phyloP scores from a whole-genome alignment of 2,329 filamentous ascomycete species.

The Trichophyton verrucosum region DNA sequence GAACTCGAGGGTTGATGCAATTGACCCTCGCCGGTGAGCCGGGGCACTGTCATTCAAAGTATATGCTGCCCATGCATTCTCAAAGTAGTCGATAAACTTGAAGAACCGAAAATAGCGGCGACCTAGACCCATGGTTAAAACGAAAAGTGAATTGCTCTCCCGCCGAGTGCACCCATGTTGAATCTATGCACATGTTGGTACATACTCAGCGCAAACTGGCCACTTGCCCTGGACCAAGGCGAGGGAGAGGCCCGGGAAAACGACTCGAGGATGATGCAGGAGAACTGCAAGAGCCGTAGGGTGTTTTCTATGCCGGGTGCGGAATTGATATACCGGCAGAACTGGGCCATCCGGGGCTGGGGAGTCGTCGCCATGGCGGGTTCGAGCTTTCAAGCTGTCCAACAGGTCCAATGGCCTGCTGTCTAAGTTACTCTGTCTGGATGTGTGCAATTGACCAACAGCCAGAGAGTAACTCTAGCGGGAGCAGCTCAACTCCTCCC shows the following conservation, averaged over 20 bases:
- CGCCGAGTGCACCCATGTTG: background rate
- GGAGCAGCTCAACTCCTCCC: too few relatives aligned
- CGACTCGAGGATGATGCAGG: conserved; percentile 23
- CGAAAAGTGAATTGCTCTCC: background rate
- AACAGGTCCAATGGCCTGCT: background rate
- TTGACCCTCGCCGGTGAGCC: conserved; percentile 11
- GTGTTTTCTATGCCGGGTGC: conserved; percentile 28
- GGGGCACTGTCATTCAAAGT: conserved; percentile 9
- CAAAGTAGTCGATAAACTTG: conserved; percentile 52
- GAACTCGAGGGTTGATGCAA: conserved; percentile 42
- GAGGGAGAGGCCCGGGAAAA: conserved; percentile 19
- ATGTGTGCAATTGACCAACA: background rate
- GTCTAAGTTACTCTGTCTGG: background rate
- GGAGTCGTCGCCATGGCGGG: background rate
- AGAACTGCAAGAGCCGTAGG: conserved; percentile 28
- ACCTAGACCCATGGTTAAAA: conserved; percentile 20
- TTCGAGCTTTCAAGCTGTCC: background rate
- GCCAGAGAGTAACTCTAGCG: background rate
- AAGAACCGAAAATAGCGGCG: conserved; percentile 57
- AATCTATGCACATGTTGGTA: background rate
- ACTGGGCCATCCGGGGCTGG: conserved; percentile 12
- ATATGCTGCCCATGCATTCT: conserved; percentile 38
- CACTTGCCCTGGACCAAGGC: conserved; percentile 27
- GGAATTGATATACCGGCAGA: conserved; percentile 24
- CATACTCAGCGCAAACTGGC: conserved; percentile 34